Base-by-base conservation (phyloP, 257 asterid species). In the Gentiana straminea region DNA sequence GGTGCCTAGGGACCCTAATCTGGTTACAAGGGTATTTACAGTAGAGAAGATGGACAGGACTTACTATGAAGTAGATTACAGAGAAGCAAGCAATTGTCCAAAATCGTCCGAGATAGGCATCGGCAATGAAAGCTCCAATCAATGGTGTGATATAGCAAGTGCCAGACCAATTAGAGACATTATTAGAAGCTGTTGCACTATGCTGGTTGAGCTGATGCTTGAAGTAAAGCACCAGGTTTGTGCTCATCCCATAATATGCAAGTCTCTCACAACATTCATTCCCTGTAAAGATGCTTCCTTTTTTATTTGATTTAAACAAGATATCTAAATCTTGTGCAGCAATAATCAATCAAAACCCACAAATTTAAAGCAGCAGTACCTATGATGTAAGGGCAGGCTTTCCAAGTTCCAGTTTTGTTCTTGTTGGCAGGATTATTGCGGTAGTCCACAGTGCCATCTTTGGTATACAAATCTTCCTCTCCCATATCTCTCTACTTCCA, bases 171-270 rank as follows among this genome's bases (percentile, higher is more conserved):
- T 84, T 76, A 1, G 88, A 79, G 46, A 77, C 65, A 51, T 79
- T 82, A 34, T 71, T 85, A 0, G 94, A 79, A 50, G 94, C 86
- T 2, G 78, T 63, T 0, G 77, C 73, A 41, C 64, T 85, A 56
- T 73, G 79, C 73, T 77, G 88, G 43, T 74, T 75, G 2, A 82
- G 89, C n/a, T 66, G 73, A 12, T 64, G 66, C 24, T 71, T 75
- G 76, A 84, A 79, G 59, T 79, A 84, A 3, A 59, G 56, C 35
- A 78, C 11, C 13, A 84, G 75, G 64, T 84, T 84, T 33, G 79
- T 58, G 71, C 89, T 81, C 94, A 84, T 84, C 36, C 94, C 94
- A 45, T 84, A 84, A 70, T 84, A 84, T 24, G 94, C 89, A 60
- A 84, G 68, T 73, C 94, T 72, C 64, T 84, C 94, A 44, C 81